A percentile compares a stretch with the other conserved stretches of the same genome.
phyloP scores from a whole-genome alignment of 805 yeast species.

The Yarrowia sp. region DNA sequence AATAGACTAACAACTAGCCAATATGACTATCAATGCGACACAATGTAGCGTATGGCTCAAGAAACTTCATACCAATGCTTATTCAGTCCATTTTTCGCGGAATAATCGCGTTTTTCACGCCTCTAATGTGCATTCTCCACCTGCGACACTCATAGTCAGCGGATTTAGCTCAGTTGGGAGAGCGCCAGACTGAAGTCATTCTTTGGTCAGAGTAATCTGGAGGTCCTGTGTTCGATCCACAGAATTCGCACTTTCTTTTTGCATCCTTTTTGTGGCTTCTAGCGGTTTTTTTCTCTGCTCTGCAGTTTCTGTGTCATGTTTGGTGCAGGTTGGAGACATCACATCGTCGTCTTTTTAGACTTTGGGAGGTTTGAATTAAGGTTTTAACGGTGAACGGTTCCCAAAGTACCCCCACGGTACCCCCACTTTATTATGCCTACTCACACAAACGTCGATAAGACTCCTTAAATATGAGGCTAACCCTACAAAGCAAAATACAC shows the following conservation, averaged over 20 bases:
- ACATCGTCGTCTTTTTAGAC: conserved; percentile 1
- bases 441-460: too few relatives aligned
- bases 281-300: too few relatives aligned
- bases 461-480: too few relatives aligned
- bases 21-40: too few relatives aligned
- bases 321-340: conserved; percentile 12
- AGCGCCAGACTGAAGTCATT: conserved; percentile 52
- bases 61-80: too few relatives aligned
- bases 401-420: too few relatives aligned
- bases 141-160: conserved; percentile 13
- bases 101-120: not conserved
- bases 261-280: not conserved
- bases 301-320: too few relatives aligned
- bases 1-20: too few relatives aligned
- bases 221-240: conserved; percentile 88
- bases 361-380: not conserved
- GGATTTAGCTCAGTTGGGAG: conserved; percentile 51
- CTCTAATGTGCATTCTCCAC: not conserved
- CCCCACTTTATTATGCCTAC: too few relatives aligned
- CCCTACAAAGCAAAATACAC: too few relatives aligned
- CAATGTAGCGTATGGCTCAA: too few relatives aligned
- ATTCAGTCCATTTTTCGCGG: too few relatives aligned
- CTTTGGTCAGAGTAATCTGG: conserved; percentile 55
- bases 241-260: conserved; percentile 50
- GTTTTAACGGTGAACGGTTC: not conserved